These are phyloP conservation scores for Sphaerosporella brunnea DNA, from an alignment of 495 filamentous ascomycete genomes.

Conservation along the genomic window DNA sequence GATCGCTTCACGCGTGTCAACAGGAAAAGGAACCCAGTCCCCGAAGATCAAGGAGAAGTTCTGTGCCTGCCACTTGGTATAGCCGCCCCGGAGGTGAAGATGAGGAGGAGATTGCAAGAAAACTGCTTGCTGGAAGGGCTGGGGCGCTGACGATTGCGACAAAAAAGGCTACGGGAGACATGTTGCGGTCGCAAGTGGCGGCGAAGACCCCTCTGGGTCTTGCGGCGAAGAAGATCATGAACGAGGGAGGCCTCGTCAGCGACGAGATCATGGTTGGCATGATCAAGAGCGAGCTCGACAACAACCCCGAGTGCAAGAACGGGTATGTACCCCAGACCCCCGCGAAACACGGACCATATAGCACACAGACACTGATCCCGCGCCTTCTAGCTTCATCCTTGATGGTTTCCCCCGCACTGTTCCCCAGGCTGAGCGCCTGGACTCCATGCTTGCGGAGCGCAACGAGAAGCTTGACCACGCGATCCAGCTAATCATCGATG, in stretches of 20 bases:
- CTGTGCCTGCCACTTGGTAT: constrained; percentile 88
- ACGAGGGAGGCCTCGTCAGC: constrained; percentile 88
- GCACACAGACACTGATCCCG: neutral
- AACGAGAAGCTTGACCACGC: constrained; percentile 76
- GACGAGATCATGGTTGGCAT: constrained; percentile 99
- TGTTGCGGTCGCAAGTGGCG: constrained; percentile 95
- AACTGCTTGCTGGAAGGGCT: neutral
- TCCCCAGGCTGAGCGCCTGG: constrained; percentile 81
- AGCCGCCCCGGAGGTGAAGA: constrained; percentile 17
- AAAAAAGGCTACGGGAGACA: constrained; percentile 83
- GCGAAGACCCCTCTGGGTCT: constrained; percentile 90
- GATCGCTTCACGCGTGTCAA: no score
- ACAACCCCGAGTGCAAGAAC: constrained; percentile 87
- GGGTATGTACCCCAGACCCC: constrained; percentile 40
- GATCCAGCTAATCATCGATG: constrained; percentile 91
- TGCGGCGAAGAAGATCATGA: constrained; percentile 99
- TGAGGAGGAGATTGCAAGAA: constrained; percentile 9
- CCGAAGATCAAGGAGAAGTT: constrained; percentile 96
- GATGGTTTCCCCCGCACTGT: constrained; percentile 97
- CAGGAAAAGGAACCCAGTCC: constrained; percentile 98
- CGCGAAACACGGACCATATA: neutral
- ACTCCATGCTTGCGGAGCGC: constrained; percentile 64
- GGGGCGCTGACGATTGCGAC: neutral
- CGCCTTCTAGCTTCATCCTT: constrained; percentile 67
- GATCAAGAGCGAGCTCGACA: constrained; percentile 92